These are phyloP conservation scores for Suhomyces terraborum DNA, from an alignment of 1,139 yeast species.

Conservation along the genomic window DNA sequence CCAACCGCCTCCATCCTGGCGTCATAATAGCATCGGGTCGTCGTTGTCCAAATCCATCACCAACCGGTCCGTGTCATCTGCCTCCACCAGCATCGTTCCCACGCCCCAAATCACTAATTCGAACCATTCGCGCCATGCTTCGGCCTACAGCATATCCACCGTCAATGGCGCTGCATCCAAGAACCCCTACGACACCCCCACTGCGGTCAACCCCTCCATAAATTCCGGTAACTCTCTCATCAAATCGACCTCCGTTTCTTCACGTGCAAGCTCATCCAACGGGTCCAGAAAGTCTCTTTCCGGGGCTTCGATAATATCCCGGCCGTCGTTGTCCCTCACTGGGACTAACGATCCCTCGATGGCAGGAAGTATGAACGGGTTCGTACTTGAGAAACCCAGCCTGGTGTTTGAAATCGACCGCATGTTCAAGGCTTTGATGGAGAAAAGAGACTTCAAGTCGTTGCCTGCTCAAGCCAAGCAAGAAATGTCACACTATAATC, in stretches of 20 bases:
- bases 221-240: slow-evolving; percentile 1
- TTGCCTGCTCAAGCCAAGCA: slow-evolving; percentile 76
- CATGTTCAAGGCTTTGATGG: slow-evolving; percentile 71
- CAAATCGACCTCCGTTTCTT: not conserved
- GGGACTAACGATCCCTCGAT: slow-evolving; percentile 25
- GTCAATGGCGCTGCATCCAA: slow-evolving; percentile 8
- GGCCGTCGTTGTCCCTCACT: slow-evolving; percentile 31
- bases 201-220: slow-evolving; percentile 9
- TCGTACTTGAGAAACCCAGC: slow-evolving; percentile 53
- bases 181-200: slow-evolving; percentile 36
- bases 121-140: slow-evolving; percentile 43
- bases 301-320: slow-evolving; percentile 31
- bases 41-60: slow-evolving; percentile 16
- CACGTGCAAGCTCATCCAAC: slow-evolving; percentile 3
- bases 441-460: slow-evolving; percentile 78
- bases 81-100: slow-evolving; percentile 31
- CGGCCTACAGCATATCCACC: slow-evolving; percentile 37
- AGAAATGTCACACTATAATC: slow-evolving; percentile 74
- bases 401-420: slow-evolving; percentile 63
- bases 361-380: slow-evolving; percentile 22
- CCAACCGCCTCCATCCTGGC: slow-evolving; percentile 10
- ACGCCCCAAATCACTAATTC: slow-evolving; percentile 34
- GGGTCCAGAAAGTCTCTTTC: slow-evolving; percentile 13
- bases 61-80: slow-evolving; percentile 20
- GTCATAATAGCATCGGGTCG: slow-evolving; percentile 13